Conservation (phyloP, 192 early-diverging fungal species). For the Coemansia sp. region DNA sequence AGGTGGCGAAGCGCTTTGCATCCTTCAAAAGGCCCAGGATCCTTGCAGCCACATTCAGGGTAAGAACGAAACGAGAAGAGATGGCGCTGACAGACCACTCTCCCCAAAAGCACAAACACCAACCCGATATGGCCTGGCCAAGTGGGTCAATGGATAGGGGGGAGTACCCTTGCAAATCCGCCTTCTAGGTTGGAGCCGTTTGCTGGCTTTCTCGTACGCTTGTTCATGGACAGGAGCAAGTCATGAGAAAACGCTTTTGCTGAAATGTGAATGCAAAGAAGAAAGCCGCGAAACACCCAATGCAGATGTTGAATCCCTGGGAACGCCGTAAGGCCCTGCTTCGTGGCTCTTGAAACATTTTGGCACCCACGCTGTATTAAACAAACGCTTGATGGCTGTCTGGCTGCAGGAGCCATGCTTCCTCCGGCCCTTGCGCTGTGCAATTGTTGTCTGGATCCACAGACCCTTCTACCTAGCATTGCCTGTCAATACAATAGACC, state of each 20-base stretch:
- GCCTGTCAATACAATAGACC: too few species aligned
- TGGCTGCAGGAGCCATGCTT: background rate
- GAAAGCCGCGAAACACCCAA: background rate
- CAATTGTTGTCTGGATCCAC: background rate
- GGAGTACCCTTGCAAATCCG: too few species aligned
- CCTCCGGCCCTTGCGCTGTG: background rate
- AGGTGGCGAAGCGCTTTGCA: background rate
- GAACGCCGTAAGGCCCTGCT: background rate
- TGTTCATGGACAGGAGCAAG: background rate
- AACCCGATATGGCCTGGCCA: too few species aligned
- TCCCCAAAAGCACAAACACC: background rate
- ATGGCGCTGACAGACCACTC: background rate
- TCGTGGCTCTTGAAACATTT: background rate
- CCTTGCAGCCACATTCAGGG: background rate
- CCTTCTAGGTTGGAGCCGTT: background rate
- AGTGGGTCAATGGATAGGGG: too few species aligned
- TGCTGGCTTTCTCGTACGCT: background rate
- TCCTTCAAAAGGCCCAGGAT: background rate
- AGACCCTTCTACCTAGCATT: background rate
- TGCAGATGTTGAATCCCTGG: constrained; percentile 4
- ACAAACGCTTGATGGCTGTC: constrained; percentile 1
- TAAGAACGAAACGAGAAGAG: background rate
- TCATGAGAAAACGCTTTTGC: background rate
- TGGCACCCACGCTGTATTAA: constrained; percentile 2
- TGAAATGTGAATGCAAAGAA: background rate